These are phyloP conservation scores for Xylaria bambusicola DNA, from an alignment of 495 filamentous ascomycete genomes.

Conservation along the genomic window DNA sequence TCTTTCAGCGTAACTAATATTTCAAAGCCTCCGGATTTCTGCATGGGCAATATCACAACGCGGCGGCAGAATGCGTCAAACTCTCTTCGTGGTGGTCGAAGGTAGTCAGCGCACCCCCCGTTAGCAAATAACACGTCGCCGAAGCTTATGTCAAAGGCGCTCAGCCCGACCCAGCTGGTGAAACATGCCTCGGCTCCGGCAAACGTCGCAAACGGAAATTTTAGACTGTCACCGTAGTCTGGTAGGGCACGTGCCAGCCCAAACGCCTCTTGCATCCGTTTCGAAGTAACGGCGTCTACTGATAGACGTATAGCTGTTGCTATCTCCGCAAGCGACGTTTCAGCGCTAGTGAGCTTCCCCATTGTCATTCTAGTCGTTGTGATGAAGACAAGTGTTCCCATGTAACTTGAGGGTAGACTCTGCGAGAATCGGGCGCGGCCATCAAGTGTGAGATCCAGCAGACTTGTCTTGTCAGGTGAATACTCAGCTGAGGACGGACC, in stretches of 20 bases:
- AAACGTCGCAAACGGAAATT: background rate
- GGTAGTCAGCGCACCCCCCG: background rate
- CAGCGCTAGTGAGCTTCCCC: background rate
- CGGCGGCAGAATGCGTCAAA: background rate
- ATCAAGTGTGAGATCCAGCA: background rate
- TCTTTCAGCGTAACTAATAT: background rate
- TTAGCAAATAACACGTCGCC: slow-evolving; percentile 6
- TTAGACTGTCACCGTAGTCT: background rate
- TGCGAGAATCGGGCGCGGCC: background rate
- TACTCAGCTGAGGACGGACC: background rate
- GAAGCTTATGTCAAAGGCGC: slow-evolving; percentile 7
- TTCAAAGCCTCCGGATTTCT: background rate
- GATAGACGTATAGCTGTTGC: background rate
- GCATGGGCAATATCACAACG: slow-evolving; percentile 1
- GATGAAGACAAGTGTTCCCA: slow-evolving; percentile 1
- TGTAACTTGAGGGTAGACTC: background rate
- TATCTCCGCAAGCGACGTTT: background rate
- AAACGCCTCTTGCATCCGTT: background rate
- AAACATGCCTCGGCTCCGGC: background rate
- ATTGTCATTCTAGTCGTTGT: background rate
- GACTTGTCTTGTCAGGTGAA: background rate
- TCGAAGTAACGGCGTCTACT: background rate
- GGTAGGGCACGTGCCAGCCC: background rate
- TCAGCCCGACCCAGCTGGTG: slow-evolving; percentile 1
- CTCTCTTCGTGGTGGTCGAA: background rate